Base-by-base conservation (phyloP, 495 filamentous ascomycete species). In the Xylaria curta region DNA sequence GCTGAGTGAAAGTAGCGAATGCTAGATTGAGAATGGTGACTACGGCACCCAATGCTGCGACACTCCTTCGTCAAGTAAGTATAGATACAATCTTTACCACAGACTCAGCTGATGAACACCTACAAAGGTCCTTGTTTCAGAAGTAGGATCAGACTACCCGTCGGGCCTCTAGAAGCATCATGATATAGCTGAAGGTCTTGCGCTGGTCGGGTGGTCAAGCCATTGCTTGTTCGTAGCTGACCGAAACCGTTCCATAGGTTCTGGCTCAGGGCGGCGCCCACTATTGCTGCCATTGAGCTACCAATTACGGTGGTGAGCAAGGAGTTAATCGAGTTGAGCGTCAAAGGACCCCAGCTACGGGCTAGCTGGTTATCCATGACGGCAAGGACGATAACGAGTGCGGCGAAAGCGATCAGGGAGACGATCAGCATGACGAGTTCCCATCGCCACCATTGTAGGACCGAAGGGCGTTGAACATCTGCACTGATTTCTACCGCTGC, bases 191-290 rank as follows among this genome's bases (percentile, higher is more conserved):
- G 53, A 56, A 56, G 24, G 12, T 56, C 53, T 7, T 31, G 53
- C 13, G 53, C 53, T 56, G 53, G 53, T 56, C 53, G 0, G 26
- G 53, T 56, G 26, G 53, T 56, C 13, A 31, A 31, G 26, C 53
- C 53, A 56, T 9, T 56, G 26, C 53, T 56, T 26, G 26, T 56
- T 31, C 53, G 26, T 5, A 17, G 53, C 26, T 31, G 53, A 6
- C 53, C 53, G 28, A 56, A 56, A 1, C 26, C 53, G 31, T 56
- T 56, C 53, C 53, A 56, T 12, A 56, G 4, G 21, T 56, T 56
- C 53, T 56, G 26, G 53, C 53, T 56, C 26, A 56, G 53, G 53
- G 53, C n/a, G 5, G 53, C 53, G 26, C 53, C 53, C 53, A 56
- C 24, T 56, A 56, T 56, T 31, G 53, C 26, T 17, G 53, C 53